phyloP scores from a whole-genome alignment of 2,329 filamentous ascomycete species.

The Venturiaceae sp. region DNA sequence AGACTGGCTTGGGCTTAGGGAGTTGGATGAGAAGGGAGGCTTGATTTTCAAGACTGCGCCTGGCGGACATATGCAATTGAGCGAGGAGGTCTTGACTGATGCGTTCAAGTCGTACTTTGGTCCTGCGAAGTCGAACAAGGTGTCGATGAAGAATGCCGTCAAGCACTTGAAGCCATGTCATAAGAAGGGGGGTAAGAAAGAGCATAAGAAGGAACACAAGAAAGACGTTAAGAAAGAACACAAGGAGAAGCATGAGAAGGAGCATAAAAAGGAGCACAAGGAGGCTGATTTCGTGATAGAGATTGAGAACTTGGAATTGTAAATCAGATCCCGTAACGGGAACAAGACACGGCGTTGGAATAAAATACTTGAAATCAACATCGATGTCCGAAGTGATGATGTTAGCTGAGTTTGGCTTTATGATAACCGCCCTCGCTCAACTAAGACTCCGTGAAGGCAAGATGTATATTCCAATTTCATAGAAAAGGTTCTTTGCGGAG shows the following conservation, averaged over 20 bases:
- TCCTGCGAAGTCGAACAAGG: constrained; percentile 13
- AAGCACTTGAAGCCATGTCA: background rate
- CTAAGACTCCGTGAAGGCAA: too few relatives aligned
- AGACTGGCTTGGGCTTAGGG: constrained; percentile 84
- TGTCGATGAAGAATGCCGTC: background rate
- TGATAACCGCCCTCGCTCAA: too few relatives aligned
- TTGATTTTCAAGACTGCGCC: constrained; percentile 64
- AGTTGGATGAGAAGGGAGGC: constrained; percentile 67
- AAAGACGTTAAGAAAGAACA: background rate
- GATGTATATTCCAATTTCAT: too few relatives aligned
- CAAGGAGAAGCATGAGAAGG: background rate
- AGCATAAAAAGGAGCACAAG: background rate
- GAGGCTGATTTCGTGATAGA: background rate
- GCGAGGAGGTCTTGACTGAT: constrained; percentile 53
- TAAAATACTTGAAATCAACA: too few relatives aligned
- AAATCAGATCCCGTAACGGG: background rate
- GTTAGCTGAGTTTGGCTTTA: too few relatives aligned
- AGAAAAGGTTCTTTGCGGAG: too few relatives aligned
- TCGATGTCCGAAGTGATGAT: too few relatives aligned
- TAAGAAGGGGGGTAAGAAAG: background rate
- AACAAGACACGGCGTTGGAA: background rate
- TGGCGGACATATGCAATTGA: constrained; percentile 77
- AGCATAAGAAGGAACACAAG: background rate
- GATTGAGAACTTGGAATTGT: background rate
- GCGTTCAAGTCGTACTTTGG: constrained; percentile 61